These are phyloP conservation scores for Dryas alaskensis DNA, from an alignment of 306 rosid species.

Conservation along the genomic window DNA sequence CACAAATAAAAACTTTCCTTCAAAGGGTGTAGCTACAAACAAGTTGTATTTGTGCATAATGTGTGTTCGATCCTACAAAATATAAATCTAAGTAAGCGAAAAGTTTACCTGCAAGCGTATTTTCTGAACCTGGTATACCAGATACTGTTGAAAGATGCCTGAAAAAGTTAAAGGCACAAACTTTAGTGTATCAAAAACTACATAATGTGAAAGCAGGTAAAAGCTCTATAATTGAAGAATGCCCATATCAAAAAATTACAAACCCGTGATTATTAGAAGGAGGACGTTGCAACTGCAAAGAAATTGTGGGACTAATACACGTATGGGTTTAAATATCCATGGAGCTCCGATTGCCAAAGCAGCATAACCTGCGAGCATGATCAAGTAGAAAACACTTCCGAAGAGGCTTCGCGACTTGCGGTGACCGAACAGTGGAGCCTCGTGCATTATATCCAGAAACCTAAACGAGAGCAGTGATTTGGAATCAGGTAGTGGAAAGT, in stretches of 20 bases:
- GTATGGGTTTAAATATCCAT: conserved; percentile 65
- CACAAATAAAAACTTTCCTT: not conserved
- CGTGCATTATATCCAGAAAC: conserved; percentile 90
- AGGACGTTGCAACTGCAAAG: conserved; percentile 86
- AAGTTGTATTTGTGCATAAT: not conserved
- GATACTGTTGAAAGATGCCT: conserved; percentile 93
- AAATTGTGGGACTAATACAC: conserved; percentile 44
- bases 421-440: conserved; percentile 90
- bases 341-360: conserved; percentile 63
- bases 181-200: not conserved
- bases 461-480: conserved; percentile 30
- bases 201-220: not conserved
- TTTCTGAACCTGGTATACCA: conserved; percentile 94
- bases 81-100: conserved; percentile 1
- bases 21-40: not conserved
- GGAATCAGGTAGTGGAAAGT: not conserved
- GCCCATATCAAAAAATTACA: conserved; percentile 12
- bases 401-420: conserved; percentile 75
- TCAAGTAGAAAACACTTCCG: conserved; percentile 79
- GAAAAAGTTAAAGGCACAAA: conserved; percentile 21
- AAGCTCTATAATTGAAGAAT: not conserved
- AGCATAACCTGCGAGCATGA: conserved; percentile 60
- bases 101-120: conserved; percentile 82
- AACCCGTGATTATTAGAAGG: conserved; percentile 80
- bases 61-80: not conserved